A percentile compares a stretch with the other conserved stretches of the same genome.
Conservation (phyloP, 257 asterid species). For the Solanum virginianum region DNA sequence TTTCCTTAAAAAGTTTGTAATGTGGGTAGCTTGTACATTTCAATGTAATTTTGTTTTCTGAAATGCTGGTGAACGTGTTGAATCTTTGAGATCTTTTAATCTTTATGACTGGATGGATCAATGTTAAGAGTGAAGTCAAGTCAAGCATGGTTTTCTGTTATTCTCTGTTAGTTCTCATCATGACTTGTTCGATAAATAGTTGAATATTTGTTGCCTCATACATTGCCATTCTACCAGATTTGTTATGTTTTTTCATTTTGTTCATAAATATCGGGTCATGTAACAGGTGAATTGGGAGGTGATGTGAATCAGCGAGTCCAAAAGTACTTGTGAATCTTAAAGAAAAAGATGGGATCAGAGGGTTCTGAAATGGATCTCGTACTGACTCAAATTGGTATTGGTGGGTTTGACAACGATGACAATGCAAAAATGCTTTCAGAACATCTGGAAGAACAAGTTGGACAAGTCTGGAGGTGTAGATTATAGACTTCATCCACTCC, state of each 20-base stretch:
- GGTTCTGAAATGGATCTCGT: slow-evolving; percentile 24
- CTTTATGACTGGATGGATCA: background rate
- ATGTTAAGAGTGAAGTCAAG: background rate
- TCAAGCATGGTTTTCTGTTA: background rate
- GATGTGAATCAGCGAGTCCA: background rate
- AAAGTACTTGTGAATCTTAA: background rate
- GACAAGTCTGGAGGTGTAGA: slow-evolving; percentile 78
- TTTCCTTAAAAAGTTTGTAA: background rate
- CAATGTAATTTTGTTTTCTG: background rate
- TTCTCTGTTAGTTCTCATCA: background rate
- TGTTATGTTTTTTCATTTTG: background rate
- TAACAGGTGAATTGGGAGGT: background rate
- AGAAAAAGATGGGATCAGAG: slow-evolving; percentile 38
- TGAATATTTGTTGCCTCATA: background rate
- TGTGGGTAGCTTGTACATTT: background rate
- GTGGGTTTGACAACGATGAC: slow-evolving; percentile 42
- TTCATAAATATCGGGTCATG: background rate
- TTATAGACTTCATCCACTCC: slow-evolving; percentile 92
- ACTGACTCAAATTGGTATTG: slow-evolving; percentile 75
- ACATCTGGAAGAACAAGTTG: slow-evolving; percentile 46
- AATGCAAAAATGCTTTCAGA: slow-evolving; percentile 58
- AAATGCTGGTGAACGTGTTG: background rate
- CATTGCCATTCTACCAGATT: background rate
- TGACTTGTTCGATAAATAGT: background rate
- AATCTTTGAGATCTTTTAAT: background rate